Conservation (phyloP, 805 yeast genomes). For the Ogataea chonburiensis region DNA sequence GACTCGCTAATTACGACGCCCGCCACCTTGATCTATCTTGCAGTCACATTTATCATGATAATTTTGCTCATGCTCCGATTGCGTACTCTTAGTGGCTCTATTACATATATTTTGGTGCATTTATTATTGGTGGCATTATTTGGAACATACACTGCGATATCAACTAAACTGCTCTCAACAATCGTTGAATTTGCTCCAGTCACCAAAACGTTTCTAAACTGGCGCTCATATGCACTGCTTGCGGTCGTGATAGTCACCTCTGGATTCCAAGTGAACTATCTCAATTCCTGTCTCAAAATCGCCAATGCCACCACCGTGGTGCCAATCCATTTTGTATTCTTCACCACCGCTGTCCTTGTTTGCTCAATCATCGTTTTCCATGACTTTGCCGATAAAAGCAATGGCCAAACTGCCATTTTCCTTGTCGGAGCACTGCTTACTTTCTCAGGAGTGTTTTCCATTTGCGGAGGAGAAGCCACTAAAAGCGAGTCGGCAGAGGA, state of each 20-base stretch:
- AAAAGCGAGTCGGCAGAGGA: neutral
- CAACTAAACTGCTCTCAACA: conserved; percentile 42
- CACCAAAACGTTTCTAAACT: conserved; percentile 23
- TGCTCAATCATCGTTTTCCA: conserved; percentile 44
- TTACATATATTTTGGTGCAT: conserved; percentile 30
- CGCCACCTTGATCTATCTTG: conserved; percentile 28
- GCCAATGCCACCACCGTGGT: conserved; percentile 47
- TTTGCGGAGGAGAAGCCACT: conserved; percentile 25
- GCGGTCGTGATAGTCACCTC: conserved; percentile 38
- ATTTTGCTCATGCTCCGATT: conserved; percentile 15
- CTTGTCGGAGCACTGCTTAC: conserved; percentile 38
- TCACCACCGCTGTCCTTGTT: conserved; percentile 42
- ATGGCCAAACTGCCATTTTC: conserved; percentile 27
- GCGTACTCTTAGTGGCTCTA: conserved; percentile 4
- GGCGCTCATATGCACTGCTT: conserved; percentile 34
- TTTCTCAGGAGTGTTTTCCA: conserved; percentile 42
- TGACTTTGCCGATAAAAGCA: conserved; percentile 36
- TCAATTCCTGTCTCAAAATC: conserved; percentile 39
- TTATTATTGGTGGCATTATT: conserved; percentile 41
- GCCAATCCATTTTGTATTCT: conserved; percentile 49
- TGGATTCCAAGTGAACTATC: conserved; percentile 38
- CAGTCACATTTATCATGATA: conserved; percentile 22
- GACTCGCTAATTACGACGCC: conserved; percentile 29
- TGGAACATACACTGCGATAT: conserved; percentile 48
- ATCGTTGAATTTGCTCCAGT: conserved; percentile 31